These are phyloP conservation scores for Coniochaeta ligniaria DNA, from an alignment of 2,329 filamentous ascomycete genomes.

Conservation along the genomic window DNA sequence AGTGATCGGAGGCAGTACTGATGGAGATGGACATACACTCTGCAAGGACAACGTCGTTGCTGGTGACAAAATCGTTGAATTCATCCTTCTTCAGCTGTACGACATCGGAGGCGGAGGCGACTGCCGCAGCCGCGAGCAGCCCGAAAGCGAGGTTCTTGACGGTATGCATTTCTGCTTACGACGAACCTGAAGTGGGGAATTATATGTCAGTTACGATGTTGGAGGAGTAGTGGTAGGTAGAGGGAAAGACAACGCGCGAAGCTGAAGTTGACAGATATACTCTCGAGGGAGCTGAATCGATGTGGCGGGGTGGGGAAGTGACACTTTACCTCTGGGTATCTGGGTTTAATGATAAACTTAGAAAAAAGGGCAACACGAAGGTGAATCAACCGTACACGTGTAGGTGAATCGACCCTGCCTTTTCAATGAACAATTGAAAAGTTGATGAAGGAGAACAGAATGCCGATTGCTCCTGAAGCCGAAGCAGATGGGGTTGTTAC, in stretches of 20 bases:
- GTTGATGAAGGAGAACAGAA: not conserved
- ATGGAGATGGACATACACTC: constrained; percentile 62
- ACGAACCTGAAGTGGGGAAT: not conserved
- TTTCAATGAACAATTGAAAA: not conserved
- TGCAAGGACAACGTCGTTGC: constrained; percentile 83
- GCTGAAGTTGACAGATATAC: not conserved
- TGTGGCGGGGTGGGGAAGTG: not conserved
- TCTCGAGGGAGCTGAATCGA: not conserved
- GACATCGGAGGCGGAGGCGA: constrained; percentile 72
- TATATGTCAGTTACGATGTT: not conserved
- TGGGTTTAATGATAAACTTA: not conserved
- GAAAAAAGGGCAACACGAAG: not conserved
- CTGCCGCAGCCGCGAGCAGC: constrained; percentile 47
- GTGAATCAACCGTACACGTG: not conserved
- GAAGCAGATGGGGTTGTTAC: not conserved
- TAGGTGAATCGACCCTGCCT: not conserved
- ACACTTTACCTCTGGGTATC: constrained; percentile 22
- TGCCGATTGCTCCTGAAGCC: not conserved
- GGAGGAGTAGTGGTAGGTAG: too few species aligned
- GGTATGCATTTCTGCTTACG: constrained; percentile 32
- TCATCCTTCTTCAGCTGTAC: constrained; percentile 75
- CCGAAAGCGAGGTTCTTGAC: constrained; percentile 43
- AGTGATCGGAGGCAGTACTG: not conserved
- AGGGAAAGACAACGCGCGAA: not conserved
- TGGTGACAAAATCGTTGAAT: constrained; percentile 79